Conservation (phyloP, 2,329 filamentous ascomycete genomes). For the Aspergillus sclerotialis region DNA sequence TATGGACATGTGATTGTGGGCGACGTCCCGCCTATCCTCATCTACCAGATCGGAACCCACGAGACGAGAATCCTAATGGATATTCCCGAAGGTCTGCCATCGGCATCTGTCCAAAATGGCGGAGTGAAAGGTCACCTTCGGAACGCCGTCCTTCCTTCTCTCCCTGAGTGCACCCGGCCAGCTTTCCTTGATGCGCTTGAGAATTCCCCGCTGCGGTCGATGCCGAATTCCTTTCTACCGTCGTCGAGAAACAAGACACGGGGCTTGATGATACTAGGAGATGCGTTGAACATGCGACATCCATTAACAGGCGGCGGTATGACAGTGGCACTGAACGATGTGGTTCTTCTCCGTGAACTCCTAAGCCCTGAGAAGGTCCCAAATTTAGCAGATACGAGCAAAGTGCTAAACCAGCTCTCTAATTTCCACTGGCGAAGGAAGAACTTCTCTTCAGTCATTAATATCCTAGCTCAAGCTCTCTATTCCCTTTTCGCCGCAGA, state of each 20-base stretch:
- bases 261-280: conserved; percentile 76
- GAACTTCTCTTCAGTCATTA: conserved; percentile 76
- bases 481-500: conserved; percentile 88
- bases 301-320: conserved; percentile 94
- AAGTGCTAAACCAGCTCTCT: conserved; percentile 62
- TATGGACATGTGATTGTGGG: conserved; percentile 87
- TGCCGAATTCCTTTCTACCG: conserved; percentile 95
- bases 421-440: conserved; percentile 86
- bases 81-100: conserved; percentile 69
- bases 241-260: conserved; percentile 64
- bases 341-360: conserved; percentile 66
- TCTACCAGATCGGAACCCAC: conserved; percentile 95
- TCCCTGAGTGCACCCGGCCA: conserved; percentile 66
- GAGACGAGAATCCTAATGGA: conserved; percentile 90
- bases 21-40: conserved; percentile 68
- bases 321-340: conserved; percentile 95
- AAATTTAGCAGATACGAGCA: conserved; percentile 58
- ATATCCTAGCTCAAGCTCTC: conserved; percentile 92
- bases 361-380: conserved; percentile 64
- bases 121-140: conserved; percentile 79
- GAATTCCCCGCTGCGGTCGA: conserved; percentile 71
- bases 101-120: conserved; percentile 65
- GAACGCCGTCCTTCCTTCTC: conserved; percentile 69
- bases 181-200: conserved; percentile 71
- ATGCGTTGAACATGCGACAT: conserved; percentile 99